Evolutionary conservation across 306 rosid genomes (phyloP).

Genomic region (Mimosa bimucronata): DNA sequence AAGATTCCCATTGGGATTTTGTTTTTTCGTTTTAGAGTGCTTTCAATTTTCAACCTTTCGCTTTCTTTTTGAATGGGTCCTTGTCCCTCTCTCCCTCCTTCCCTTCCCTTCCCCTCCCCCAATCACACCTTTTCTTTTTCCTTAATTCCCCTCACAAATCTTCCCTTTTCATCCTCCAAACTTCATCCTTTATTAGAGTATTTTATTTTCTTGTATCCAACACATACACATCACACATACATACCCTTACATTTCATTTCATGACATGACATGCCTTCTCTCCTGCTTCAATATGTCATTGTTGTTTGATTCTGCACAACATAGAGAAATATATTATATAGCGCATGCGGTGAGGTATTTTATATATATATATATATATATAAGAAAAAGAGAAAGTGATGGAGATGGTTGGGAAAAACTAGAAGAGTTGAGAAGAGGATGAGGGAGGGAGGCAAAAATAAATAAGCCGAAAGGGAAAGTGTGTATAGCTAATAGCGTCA

Average conservation of each 20-base stretch:
- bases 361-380: too few relatives aligned
- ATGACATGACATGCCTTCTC: background rate
- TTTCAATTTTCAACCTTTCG: constrained; percentile 51
- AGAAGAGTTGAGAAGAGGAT: too few relatives aligned
- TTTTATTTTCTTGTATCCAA: background rate
- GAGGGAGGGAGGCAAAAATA: constrained; percentile 4
- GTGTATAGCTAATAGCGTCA: constrained; percentile 39
- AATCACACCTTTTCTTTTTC: constrained; percentile 45
- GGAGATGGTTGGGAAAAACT: background rate
- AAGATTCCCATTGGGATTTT: constrained; percentile 81
- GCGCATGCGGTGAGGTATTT: background rate
- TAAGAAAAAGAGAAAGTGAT: background rate
- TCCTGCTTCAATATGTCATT: background rate
- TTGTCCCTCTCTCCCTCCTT: constrained; percentile 49
- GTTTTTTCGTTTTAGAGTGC: constrained; percentile 23
- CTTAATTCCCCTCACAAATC: constrained; percentile 48
- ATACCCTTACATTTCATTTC: background rate
- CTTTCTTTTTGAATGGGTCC: constrained; percentile 59
- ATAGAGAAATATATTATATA: constrained; percentile 2
- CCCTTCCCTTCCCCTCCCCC: constrained; percentile 41
- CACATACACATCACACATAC: background rate
- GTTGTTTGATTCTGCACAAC: constrained; percentile 41
- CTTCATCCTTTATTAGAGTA: background rate
- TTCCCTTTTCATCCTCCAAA: background rate
- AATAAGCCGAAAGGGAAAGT: constrained; percentile 54